Evolutionary conservation across 768 basidiomycete genomes (phyloP).

Genomic region (Paxillus ammoniavirescens): DNA sequence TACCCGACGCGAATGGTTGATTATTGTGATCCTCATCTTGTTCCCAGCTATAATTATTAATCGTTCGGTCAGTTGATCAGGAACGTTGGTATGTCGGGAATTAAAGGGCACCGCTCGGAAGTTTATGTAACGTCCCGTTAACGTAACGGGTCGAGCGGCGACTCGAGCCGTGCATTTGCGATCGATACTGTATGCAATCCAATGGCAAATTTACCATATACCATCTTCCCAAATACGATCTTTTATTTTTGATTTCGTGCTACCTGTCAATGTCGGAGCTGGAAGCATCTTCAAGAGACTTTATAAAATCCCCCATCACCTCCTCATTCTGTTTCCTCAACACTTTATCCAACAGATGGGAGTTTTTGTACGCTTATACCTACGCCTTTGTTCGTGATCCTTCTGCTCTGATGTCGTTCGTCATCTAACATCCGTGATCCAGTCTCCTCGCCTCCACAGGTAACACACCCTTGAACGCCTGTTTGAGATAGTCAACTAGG

Average conservation of each 20-base stretch:
- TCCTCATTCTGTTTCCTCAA: slow-evolving; percentile 9
- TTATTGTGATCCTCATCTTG: background rate
- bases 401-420: background rate
- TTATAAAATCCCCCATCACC: slow-evolving; percentile 17
- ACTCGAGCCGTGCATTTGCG: background rate
- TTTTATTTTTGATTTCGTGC: slow-evolving; percentile 8
- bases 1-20: background rate
- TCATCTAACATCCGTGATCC: slow-evolving; percentile 9
- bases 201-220: background rate
- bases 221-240: slow-evolving; percentile 22
- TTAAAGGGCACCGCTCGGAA: background rate
- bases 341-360: slow-evolving; percentile 33
- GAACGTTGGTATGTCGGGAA: too few relatives aligned
- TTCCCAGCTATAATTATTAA: too few relatives aligned
- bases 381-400: slow-evolving; percentile 24
- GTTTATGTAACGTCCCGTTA: too few relatives aligned
- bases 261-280: slow-evolving; percentile 27
- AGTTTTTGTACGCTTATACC: slow-evolving; percentile 29
- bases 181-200: slow-evolving; percentile 4
- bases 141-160: too few relatives aligned
- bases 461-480: slow-evolving; percentile 29
- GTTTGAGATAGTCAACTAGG: slow-evolving; percentile 12
- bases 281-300: slow-evolving; percentile 7
- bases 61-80: too few relatives aligned
- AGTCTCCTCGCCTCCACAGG: slow-evolving; percentile 27